phyloP scores from a whole-genome alignment of 2,329 filamentous ascomycete species.

The Coniella vitis region DNA sequence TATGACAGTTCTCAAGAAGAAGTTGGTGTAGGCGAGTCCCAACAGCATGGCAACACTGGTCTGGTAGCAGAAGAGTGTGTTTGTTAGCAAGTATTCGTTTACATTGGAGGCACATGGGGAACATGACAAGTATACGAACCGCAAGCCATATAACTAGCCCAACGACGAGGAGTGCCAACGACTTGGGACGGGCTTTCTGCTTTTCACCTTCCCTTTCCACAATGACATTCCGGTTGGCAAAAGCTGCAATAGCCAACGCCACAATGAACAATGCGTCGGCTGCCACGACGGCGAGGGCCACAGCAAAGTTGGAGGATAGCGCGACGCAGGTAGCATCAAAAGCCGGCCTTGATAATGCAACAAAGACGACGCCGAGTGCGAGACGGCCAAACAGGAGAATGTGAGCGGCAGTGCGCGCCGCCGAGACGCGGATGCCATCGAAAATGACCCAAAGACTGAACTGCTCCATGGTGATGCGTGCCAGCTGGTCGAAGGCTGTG shows the following conservation, averaged over 20 bases:
- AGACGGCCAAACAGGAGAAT: conserved; percentile 40
- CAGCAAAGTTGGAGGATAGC: conserved; percentile 34
- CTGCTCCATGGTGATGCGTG: conserved; percentile 46
- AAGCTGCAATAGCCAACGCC: conserved; percentile 34
- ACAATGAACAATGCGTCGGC: conserved; percentile 39
- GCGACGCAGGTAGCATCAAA: conserved; percentile 47
- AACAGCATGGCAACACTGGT: conserved; percentile 45
- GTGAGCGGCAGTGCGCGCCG: conserved; percentile 37
- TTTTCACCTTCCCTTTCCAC: conserved; percentile 25
- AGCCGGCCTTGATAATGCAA: conserved; percentile 46
- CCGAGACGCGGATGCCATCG: conserved; percentile 29
- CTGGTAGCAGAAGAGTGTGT: conserved; percentile 26
- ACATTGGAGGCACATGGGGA: too few relatives aligned
- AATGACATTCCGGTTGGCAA: conserved; percentile 30
- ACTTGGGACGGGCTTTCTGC: conserved; percentile 29
- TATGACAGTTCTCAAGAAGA: conserved; percentile 41
- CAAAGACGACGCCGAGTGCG: conserved; percentile 46
- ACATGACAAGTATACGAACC: conserved; percentile 30
- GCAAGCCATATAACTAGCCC: conserved; percentile 48
- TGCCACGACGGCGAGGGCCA: conserved; percentile 39
- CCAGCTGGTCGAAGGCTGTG: conserved; percentile 50
- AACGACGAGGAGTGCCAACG: conserved; percentile 34
- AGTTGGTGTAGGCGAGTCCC: conserved; percentile 34
- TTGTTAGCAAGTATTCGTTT: too few relatives aligned
- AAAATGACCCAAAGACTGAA: conserved; percentile 46